Evolutionary conservation across 2,329 filamentous ascomycete species (phyloP).

Genomic region (Aspergillus neoniger): DNA sequence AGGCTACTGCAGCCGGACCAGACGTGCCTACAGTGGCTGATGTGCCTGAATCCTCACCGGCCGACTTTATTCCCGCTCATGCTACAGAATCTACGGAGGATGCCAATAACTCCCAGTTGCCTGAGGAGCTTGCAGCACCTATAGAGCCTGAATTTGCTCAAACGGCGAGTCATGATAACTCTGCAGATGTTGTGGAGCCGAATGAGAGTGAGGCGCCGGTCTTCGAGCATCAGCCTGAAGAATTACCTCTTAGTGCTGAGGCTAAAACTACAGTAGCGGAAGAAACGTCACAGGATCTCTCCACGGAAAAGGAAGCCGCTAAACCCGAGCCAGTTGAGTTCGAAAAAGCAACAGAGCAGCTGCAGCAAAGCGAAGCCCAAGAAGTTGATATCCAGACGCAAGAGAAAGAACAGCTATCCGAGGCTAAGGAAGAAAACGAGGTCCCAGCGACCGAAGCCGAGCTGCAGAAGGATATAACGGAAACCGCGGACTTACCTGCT

Average conservation of each 20-base stretch:
- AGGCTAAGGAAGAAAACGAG: not conserved
- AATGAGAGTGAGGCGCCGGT: not conserved
- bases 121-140: not conserved
- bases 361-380: not conserved
- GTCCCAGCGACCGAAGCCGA: not conserved
- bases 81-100: not conserved
- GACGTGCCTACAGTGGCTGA: not conserved
- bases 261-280: not conserved
- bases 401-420: not conserved
- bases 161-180: not conserved
- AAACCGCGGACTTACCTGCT: not conserved
- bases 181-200: not conserved
- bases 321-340: not conserved
- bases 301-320: not conserved
- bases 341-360: not conserved
- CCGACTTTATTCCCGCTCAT: not conserved
- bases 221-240: not conserved
- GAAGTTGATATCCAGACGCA: not conserved
- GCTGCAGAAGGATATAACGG: not conserved
- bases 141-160: not conserved
- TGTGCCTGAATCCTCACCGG: not conserved
- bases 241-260: not conserved
- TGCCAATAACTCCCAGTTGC: not conserved
- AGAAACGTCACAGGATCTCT: not conserved
- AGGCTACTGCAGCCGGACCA: not conserved